Evolutionary conservation across 192 early-diverging fungal species (phyloP).

Genomic region (Entrophospora sp.): DNA sequence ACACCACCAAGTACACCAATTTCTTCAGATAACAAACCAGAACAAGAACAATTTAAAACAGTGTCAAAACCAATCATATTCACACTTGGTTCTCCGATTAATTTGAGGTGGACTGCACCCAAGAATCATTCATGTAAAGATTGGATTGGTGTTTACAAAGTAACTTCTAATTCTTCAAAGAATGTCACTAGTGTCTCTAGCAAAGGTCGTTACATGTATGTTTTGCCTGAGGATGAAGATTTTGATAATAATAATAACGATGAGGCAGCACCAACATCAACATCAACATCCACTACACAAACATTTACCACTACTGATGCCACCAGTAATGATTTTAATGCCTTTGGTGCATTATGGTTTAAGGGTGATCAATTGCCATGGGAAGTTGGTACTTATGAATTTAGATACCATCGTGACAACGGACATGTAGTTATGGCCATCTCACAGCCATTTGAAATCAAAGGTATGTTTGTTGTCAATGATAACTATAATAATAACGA

Average conservation of each 20-base stretch:
- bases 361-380: conserved; percentile 66
- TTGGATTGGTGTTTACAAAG: conserved; percentile 91
- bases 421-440: conserved; percentile 73
- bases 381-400: conserved; percentile 81
- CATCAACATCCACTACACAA: too few relatives aligned
- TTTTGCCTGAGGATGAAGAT: conserved; percentile 40
- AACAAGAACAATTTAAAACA: neutral
- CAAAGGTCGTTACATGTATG: conserved; percentile 60
- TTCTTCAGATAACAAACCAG: neutral
- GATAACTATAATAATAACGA: too few relatives aligned
- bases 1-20: neutral
- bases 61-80: conserved; percentile 28
- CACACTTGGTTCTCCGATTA: conserved; percentile 69
- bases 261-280: conserved; percentile 45
- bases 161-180: conserved; percentile 63
- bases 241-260: too few relatives aligned
- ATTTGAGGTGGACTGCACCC: conserved; percentile 68
- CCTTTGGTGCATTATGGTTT: conserved; percentile 39
- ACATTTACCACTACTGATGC: too few relatives aligned
- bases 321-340: conserved; percentile 29
- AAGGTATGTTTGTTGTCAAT: conserved; percentile 38
- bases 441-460: conserved; percentile 74
- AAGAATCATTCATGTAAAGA: conserved; percentile 62
- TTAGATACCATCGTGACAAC: conserved; percentile 84
- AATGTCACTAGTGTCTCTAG: conserved; percentile 73